Evolutionary conservation across 202 grass and related monocot species (phyloP).

Genomic region (Cymbopogon flexuosus): DNA sequence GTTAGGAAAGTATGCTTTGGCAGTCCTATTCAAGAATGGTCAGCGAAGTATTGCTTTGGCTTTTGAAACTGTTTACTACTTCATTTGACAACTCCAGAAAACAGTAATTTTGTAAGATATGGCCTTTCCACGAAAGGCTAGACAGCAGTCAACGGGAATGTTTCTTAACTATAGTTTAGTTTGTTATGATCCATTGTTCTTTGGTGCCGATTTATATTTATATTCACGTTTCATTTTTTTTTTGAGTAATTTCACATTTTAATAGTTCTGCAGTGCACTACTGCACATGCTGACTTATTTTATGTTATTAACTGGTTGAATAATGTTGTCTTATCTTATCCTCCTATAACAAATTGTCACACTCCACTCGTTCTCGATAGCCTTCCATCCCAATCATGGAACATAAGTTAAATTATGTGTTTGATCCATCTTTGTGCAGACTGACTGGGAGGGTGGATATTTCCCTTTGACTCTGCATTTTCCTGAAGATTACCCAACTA

Average conservation of each 20-base stretch:
- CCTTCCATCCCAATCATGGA: background rate
- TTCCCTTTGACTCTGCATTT: slow-evolving; percentile 60
- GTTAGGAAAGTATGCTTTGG: background rate
- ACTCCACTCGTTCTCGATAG: background rate
- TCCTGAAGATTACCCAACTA: slow-evolving; percentile 63
- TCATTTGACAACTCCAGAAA: background rate
- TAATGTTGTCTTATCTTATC: background rate
- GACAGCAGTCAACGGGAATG: background rate
- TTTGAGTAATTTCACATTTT: background rate
- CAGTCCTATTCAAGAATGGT: background rate
- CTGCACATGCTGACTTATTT: background rate
- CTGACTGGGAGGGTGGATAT: slow-evolving; percentile 83
- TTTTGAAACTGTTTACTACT: background rate
- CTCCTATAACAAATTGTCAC: background rate
- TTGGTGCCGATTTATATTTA: background rate
- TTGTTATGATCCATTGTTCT: background rate
- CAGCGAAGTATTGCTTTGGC: background rate
- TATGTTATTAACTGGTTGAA: background rate
- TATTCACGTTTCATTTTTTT: too few species aligned
- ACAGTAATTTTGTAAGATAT: background rate
- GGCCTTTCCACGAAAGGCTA: background rate
- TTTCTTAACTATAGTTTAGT: slow-evolving; percentile 13
- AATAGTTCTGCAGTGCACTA: background rate
- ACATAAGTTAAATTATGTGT: background rate
- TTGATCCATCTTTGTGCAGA: slow-evolving; percentile 50